Base-by-base conservation (phyloP, 176 grass and related monocot genomes). In the Pharus latifolius region DNA sequence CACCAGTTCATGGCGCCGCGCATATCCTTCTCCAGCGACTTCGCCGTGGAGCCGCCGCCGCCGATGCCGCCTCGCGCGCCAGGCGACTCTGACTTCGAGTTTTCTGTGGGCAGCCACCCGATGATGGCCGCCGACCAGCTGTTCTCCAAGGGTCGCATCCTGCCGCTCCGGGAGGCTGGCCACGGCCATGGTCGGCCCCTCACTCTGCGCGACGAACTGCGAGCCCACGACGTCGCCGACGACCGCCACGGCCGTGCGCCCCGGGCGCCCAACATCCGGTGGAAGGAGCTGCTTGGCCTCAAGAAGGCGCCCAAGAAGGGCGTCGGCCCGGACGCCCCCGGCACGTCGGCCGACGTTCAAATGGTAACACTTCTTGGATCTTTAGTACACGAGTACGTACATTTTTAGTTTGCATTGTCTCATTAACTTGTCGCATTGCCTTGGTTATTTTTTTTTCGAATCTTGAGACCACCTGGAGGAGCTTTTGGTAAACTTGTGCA, bases 21-120 rank as follows among this genome's bases (percentile, higher is more conserved):
- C 64, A 99, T 99, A 60, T 95, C 90, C 63, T 99, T 99, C 84
- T 95, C 96, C 69, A 88, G 87, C 52, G 90, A 99, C 79, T 99
- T 99, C 84, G 77, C 79, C 15, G 76, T 94, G 7, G 95, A 99
- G 53, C 85, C 72, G 78, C 94, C 88, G 10, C 84, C 85, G n/a
- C 60, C 72, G 3, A 42, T 20, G 42, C 18, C 55, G 12, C 57
- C 27, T 8, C 63, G 82, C 32, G n/a, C 61, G 1, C 49, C 64
- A 0, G 79, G 83, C 3, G 87, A 99, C 64, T 70, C 87, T 8
- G 87, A 99, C 84, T 99, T 99, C 58, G 95, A 99, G 82, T 99
- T 99, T 87, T 91, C 82, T 11, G 90, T 99, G 10, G 90, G 84
- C 25, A 88, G 90, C 73, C 90, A 83, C 82, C 90, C 82, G 23